Evolutionary conservation across 805 yeast genomes (phyloP), one percentile per base, ranked within the genome.

Genomic region (Myxozyma vanderwaltii): DNA sequence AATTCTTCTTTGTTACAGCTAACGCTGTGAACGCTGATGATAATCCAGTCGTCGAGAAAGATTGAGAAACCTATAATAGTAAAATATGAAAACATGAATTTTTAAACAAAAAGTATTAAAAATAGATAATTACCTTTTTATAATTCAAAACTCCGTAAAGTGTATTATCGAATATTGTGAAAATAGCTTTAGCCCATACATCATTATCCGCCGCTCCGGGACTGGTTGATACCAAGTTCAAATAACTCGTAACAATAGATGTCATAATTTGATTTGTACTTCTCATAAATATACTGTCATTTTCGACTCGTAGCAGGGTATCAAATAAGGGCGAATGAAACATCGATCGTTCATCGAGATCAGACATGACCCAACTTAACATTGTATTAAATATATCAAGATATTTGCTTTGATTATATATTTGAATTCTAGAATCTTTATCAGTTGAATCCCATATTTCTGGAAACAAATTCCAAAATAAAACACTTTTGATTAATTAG

Each of bases 381-480:
- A 36, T 17, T 13, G 45, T n/a, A 12, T 51, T 54, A 23, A 61
- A 8, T 1, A 31, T 19, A 17, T 62, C 65, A 3, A 56, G 44
- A 23, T 55, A 62, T 26, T 55, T 61, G 26, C 54, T 54, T 7
- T 52, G 49, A n/a, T 47, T 39, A 39, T 59, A 62, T 17, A 60
- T 46, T 15, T 47, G 55, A 3, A 17, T 21, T 33, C 56, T 39
- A 2, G 36, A 7, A 7, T 49, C 47, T 24, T 15, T 24, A 7
- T 39, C 52, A 10, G 48, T 15, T 4, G 27, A 24, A 15, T 8
- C 24, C 63, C 63, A 58, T 24, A 59, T 1, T 13, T 13, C 19
- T 8, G n/a, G 29, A 48, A 60, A 62, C 17, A 62, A 12, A 6
- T 41, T 13, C 66, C 61, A 63, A 27, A 54, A 63, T 8, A 33